These are phyloP conservation scores for Fusarium continuum DNA, from an alignment of 2,329 filamentous ascomycete genomes.

Conservation along the genomic window DNA sequence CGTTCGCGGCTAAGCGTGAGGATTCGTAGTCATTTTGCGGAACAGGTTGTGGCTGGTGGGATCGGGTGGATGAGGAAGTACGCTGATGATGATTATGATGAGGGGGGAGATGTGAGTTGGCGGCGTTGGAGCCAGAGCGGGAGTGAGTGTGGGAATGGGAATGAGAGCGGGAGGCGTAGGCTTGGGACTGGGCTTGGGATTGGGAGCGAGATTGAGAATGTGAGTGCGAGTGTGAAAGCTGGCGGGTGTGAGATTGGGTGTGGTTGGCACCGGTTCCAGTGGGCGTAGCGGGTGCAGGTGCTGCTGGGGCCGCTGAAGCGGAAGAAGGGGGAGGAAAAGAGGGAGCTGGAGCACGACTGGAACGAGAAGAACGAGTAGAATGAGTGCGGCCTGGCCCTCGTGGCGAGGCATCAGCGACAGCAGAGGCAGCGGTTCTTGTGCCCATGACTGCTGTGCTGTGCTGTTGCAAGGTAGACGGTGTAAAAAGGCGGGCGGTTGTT, in stretches of 20 bases:
- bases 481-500: conserved; percentile 23
- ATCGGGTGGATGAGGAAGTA: conserved; percentile 52
- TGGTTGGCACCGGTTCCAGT: conserved; percentile 38
- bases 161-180: conserved; percentile 31
- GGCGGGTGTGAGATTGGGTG: conserved; percentile 38
- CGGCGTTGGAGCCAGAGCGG: conserved; percentile 40
- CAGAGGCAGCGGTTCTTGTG: conserved; percentile 38
- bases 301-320: conserved; percentile 31
- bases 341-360: conserved; percentile 32
- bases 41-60: conserved; percentile 54
- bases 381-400: conserved; percentile 48
- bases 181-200: conserved; percentile 28
- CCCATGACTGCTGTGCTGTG: conserved; percentile 31
- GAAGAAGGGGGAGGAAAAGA: conserved; percentile 30
- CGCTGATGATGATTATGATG: conserved; percentile 49
- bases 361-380: conserved; percentile 48
- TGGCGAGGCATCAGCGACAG: conserved; percentile 38
- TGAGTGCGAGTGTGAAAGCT: conserved; percentile 39
- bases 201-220: conserved; percentile 36
- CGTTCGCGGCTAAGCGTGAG: conserved; percentile 67
- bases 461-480: conserved; percentile 17
- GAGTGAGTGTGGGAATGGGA: conserved; percentile 40
- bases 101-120: conserved; percentile 39
- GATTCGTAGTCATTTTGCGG: conserved; percentile 78
- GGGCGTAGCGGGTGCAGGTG: conserved; percentile 37